Evolutionary conservation across 495 filamentous ascomycete genomes (phyloP), one percentile per base, ranked within the genome.

Genomic region (Talaromyces liani): DNA sequence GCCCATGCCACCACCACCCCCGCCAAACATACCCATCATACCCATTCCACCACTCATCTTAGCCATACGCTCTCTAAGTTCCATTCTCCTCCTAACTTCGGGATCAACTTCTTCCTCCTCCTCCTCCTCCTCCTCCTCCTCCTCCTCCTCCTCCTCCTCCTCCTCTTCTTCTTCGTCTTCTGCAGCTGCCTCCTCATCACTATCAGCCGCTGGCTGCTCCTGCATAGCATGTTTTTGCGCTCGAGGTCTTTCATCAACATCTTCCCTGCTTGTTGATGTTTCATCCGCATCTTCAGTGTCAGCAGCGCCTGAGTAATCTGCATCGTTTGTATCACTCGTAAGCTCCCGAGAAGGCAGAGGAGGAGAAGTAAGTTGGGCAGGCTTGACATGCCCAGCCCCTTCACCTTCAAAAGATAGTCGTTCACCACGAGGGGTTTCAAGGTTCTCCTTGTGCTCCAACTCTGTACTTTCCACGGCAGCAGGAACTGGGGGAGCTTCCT

Each of bases 31-130:
- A 55, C 93, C 92, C 72, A 91, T 87, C 88, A 97, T 93, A 16
- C 93, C 92, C 92, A 97, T 97, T 16, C 94, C 94, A 64, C 95
- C 94, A 66, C 92, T 94, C 90, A 98, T 95, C 75, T 95, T 97
- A 25, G 93, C 93, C 91, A 98, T 98, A 65, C 94, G 86, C 59
- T 92, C 92, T 49, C 95, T 86, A 60, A 98, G 79, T 68, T 96
- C 94, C 77, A 96, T 86, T 73, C 88, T 88, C 64, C 93, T 88
- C 64, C 85, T 88, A 39, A 91, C 79, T 72, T 98, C 94, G 0
- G 92, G 92, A 64, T 98, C 94, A 55, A 95, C 77, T n/a, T 97
- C 93, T 51, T 94, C 91, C 59, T 94, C 91, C 51, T 91, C 88
- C 31, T 89, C 90, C n/a, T 88, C 88, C 20, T 88, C 88, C 10